These are phyloP conservation scores for Boletus reticulatus DNA, from an alignment of 768 basidiomycete species.

Conservation along the genomic window DNA sequence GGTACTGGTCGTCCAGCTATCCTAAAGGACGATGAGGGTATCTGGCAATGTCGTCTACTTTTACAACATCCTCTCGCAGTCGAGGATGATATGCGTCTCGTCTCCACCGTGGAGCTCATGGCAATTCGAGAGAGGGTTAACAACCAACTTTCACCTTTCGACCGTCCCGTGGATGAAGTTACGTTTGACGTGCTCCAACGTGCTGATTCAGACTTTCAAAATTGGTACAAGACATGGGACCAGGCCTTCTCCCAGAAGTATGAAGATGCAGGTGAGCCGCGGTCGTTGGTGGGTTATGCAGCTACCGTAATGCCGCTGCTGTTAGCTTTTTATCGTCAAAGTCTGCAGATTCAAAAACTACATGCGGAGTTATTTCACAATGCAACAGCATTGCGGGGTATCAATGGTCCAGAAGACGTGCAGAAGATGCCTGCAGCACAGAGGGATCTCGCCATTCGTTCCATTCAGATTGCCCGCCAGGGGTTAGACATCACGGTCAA, in stretches of 20 bases:
- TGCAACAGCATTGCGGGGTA: slow-evolving; percentile 77
- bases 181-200: slow-evolving; percentile 70
- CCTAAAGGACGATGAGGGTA: slow-evolving; percentile 89
- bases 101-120: slow-evolving; percentile 93
- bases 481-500: slow-evolving; percentile 85
- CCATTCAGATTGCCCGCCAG: slow-evolving; percentile 78
- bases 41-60: slow-evolving; percentile 74
- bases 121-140: slow-evolving; percentile 84
- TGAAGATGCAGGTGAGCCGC: slow-evolving; percentile 66
- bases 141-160: slow-evolving; percentile 76
- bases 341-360: slow-evolving; percentile 81
- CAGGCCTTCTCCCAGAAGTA: slow-evolving; percentile 77
- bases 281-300: slow-evolving; percentile 1
- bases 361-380: slow-evolving; percentile 86
- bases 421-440: slow-evolving; percentile 79
- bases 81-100: slow-evolving; percentile 91
- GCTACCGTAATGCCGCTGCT: slow-evolving; percentile 1
- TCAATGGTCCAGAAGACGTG: slow-evolving; percentile 84
- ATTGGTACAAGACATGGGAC: slow-evolving; percentile 84
- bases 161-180: slow-evolving; percentile 69
- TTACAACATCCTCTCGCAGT: slow-evolving; percentile 86
- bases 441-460: slow-evolving; percentile 73
- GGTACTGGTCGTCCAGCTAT: slow-evolving; percentile 94
- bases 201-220: slow-evolving; percentile 74
- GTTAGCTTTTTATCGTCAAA: slow-evolving; percentile 86